A percentile compares a stretch with the other conserved stretches of the same genome.
Evolutionary conservation across 164 flowering plant species (phyloP).

Genomic region (Magnolia sinica): DNA sequence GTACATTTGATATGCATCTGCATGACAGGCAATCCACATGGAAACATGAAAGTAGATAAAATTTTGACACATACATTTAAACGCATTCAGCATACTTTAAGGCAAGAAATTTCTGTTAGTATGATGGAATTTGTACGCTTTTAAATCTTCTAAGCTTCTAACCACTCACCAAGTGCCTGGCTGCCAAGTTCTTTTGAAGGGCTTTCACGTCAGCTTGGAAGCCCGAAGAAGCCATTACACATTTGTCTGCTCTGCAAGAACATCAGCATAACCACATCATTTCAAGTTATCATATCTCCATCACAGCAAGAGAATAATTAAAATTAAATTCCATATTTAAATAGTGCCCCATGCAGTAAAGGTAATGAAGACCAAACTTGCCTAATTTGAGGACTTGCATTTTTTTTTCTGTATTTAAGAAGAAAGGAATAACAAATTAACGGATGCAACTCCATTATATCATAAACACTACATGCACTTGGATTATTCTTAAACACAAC

Average conservation of each 20-base stretch:
- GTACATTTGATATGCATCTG: neutral
- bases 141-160: neutral
- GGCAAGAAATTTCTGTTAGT: neutral
- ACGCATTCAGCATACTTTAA: neutral
- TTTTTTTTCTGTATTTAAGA: too few relatives aligned
- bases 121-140: neutral
- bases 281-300: neutral
- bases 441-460: too few relatives aligned
- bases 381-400: neutral
- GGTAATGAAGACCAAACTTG: neutral
- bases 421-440: too few relatives aligned
- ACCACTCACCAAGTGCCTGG: slow-evolving; percentile 75
- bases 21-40: neutral
- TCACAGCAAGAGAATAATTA: neutral
- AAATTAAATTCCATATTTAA: neutral
- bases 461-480: too few relatives aligned
- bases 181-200: slow-evolving; percentile 76
- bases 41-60: too few relatives aligned
- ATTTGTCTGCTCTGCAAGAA: slow-evolving; percentile 70
- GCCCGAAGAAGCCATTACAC: slow-evolving; percentile 89
- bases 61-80: neutral
- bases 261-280: slow-evolving; percentile 8
- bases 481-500: too few relatives aligned
- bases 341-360: neutral
- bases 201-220: slow-evolving; percentile 97